phyloP scores from a whole-genome alignment of 257 asterid genomes.

The Solanum virginianum region DNA sequence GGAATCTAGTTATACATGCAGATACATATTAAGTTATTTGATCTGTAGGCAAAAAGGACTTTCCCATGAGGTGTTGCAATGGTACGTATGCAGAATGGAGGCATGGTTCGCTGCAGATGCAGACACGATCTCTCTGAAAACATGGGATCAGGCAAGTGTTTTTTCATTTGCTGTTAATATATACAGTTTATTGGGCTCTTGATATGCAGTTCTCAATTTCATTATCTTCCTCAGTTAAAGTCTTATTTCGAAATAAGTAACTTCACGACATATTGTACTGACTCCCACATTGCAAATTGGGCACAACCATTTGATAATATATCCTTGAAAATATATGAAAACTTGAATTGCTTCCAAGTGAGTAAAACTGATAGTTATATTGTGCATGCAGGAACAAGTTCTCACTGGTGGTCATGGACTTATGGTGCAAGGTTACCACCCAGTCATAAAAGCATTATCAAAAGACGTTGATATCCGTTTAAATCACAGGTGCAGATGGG shows the following conservation, averaged over 20 bases:
- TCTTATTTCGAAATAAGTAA: background rate
- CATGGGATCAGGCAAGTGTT: slow-evolving; percentile 90
- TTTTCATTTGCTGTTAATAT: background rate
- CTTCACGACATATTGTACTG: background rate
- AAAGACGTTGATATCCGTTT: slow-evolving; percentile 74
- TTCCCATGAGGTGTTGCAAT: slow-evolving; percentile 79
- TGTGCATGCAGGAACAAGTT: slow-evolving; percentile 66
- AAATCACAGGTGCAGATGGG: slow-evolving; percentile 60
- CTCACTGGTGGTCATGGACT: slow-evolving; percentile 99
- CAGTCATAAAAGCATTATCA: slow-evolving; percentile 65
- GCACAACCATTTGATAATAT: background rate
- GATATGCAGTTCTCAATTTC: background rate
- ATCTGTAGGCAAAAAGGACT: slow-evolving; percentile 65
- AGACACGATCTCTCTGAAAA: slow-evolving; percentile 86
- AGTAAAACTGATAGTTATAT: background rate
- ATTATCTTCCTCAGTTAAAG: background rate
- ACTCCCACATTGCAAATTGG: background rate
- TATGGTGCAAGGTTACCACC: slow-evolving; percentile 94
- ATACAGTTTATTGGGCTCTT: background rate
- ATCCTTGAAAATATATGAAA: background rate
- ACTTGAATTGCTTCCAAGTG: background rate
- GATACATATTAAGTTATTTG: background rate
- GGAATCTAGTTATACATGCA: slow-evolving; percentile 7
- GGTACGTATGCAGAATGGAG: slow-evolving; percentile 98
- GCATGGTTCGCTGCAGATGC: slow-evolving; percentile 99